Conservation (phyloP, 345 rosid genomes). For the Corchorus capsularis region DNA sequence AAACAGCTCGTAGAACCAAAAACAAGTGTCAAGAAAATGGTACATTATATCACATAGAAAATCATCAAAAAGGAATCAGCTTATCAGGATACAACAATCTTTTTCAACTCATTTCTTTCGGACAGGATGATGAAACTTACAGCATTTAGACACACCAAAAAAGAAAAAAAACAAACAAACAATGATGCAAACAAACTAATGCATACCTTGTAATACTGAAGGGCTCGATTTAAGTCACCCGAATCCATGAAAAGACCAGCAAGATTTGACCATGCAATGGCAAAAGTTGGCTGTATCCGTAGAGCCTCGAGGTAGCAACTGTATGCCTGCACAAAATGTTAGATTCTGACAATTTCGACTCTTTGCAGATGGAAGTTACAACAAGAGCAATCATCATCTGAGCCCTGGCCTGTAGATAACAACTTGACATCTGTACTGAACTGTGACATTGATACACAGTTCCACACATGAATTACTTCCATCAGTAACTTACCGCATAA, state of each 20-base stretch:
- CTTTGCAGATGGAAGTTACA: constrained; percentile 68
- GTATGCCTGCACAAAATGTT: constrained; percentile 94
- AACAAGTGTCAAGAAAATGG: not conserved
- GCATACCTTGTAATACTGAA: constrained; percentile 88
- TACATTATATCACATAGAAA: constrained; percentile 3
- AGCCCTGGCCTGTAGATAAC: constrained; percentile 66
- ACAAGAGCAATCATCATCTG: constrained; percentile 85
- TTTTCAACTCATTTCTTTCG: not conserved
- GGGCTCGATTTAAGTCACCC: constrained; percentile 91
- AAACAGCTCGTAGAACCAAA: not conserved
- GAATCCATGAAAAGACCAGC: constrained; percentile 99
- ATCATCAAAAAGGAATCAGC: not conserved
- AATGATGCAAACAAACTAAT: constrained; percentile 14
- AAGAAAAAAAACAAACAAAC: not conserved
- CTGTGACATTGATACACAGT: constrained; percentile 61
- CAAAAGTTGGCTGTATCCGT: constrained; percentile 94
- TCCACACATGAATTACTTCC: constrained; percentile 60
- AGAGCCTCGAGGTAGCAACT: constrained; percentile 94
- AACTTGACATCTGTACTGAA: constrained; percentile 70
- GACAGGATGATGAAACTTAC: constrained; percentile 3
- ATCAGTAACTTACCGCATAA: constrained; percentile 66
- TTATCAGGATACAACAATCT: too few species aligned
- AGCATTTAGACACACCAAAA: not conserved
- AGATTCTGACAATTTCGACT: constrained; percentile 73
- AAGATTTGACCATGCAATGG: constrained; percentile 99